These are phyloP conservation scores for Comarum palustre DNA, from an alignment of 306 rosid species.

Conservation along the genomic window DNA sequence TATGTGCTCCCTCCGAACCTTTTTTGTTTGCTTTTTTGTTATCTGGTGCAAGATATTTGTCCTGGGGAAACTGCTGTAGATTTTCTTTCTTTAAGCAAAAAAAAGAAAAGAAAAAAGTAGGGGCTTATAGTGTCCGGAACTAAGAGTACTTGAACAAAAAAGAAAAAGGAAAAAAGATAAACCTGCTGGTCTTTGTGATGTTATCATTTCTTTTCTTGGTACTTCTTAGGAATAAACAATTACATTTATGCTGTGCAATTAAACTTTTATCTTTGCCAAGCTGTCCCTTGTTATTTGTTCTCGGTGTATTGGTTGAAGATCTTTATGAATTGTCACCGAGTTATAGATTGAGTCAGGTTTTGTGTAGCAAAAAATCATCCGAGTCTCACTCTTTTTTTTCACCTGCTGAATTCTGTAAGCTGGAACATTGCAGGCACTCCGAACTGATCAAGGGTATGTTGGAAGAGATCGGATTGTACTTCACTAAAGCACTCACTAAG, in stretches of 20 bases:
- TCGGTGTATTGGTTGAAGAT: background rate
- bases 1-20: constrained; percentile 35
- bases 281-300: background rate
- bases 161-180: background rate
- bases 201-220: background rate
- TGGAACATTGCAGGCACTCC: constrained; percentile 65
- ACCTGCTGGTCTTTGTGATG: background rate
- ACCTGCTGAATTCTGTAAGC: constrained; percentile 25
- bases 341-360: background rate
- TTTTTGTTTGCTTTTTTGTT: background rate
- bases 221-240: background rate
- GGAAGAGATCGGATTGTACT: constrained; percentile 77
- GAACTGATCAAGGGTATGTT: constrained; percentile 65
- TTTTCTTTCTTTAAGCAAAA: background rate
- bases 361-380: background rate
- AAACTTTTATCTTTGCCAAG: background rate
- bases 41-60: constrained; percentile 4
- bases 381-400: background rate
- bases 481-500: constrained; percentile 73
- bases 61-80: background rate
- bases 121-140: background rate
- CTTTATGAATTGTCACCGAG: background rate
- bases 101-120: background rate
- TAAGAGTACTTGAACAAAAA: background rate
- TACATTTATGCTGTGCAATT: background rate